Percentiles rank a stretch among this genome's conserved stretches.
Evolutionary conservation across 1,284 basidiomycete species (phyloP).

Genomic region (Rhizoctonia solani): DNA sequence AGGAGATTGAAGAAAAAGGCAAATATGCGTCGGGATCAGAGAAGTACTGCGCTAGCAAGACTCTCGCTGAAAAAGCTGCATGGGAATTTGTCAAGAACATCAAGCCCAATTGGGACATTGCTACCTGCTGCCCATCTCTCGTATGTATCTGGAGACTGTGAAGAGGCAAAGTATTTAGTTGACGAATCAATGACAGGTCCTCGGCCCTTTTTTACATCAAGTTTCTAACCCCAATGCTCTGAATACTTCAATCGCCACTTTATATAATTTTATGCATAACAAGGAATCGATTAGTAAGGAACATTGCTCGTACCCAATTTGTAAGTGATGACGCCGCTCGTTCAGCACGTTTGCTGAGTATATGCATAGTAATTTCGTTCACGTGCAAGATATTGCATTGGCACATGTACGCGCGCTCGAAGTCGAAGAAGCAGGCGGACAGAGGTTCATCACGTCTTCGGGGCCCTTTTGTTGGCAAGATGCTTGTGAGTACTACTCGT

Average conservation of each 20-base stretch:
- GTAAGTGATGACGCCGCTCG: conserved; percentile 17
- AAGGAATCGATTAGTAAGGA: conserved; percentile 8
- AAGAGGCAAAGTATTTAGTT: background rate
- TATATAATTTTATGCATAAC: conserved; percentile 15
- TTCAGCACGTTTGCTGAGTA: background rate
- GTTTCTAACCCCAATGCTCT: conserved; percentile 7
- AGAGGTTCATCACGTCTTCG: conserved; percentile 58
- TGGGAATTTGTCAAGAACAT: conserved; percentile 64
- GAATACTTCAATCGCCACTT: conserved; percentile 19
- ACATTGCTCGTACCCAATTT: conserved; percentile 12
- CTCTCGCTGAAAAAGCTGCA: conserved; percentile 66
- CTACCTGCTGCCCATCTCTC: conserved; percentile 41
- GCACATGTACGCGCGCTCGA: conserved; percentile 61
- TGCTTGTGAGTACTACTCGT: conserved; percentile 19
- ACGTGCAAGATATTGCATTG: conserved; percentile 65
- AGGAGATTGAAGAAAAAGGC: conserved; percentile 59
- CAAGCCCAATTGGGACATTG: conserved; percentile 48
- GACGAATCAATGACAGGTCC: conserved; percentile 43
- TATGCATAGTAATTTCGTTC: conserved; percentile 46
- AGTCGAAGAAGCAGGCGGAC: conserved; percentile 58
- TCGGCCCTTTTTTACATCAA: conserved; percentile 44
- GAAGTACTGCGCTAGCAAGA: conserved; percentile 67
- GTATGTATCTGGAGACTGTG: conserved; percentile 41
- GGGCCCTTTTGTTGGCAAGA: conserved; percentile 42
- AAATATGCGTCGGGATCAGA: conserved; percentile 48